phyloP scores from a whole-genome alignment of 2,329 filamentous ascomycete genomes.

The Volutella citrinella region DNA sequence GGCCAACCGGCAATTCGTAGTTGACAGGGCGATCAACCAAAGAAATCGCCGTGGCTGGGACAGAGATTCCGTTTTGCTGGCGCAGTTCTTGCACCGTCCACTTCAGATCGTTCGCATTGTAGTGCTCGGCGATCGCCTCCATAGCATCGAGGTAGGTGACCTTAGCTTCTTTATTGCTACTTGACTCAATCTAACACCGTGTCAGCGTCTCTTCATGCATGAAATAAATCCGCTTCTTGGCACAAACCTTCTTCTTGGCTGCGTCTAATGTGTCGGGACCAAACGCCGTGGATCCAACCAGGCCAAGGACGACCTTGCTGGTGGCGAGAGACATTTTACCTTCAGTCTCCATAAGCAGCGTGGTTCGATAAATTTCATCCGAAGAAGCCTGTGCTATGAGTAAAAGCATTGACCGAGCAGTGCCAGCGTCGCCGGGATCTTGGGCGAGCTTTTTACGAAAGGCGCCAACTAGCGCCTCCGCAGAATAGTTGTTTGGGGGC shows the following conservation, averaged over 20 bases:
- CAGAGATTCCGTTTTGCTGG: slow-evolving; percentile 21
- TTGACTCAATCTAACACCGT: slow-evolving; percentile 22
- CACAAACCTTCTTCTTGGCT: slow-evolving; percentile 27
- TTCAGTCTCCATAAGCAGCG: slow-evolving; percentile 32
- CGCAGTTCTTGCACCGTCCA: slow-evolving; percentile 24
- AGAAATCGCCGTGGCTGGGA: slow-evolving; percentile 4
- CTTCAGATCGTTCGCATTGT: slow-evolving; percentile 25
- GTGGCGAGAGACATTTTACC: slow-evolving; percentile 35
- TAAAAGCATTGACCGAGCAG: slow-evolving; percentile 32
- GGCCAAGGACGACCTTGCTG: slow-evolving; percentile 29
- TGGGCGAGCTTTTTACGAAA: slow-evolving; percentile 32
- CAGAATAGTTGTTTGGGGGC: slow-evolving; percentile 34
- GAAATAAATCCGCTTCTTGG: neutral
- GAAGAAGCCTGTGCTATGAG: slow-evolving; percentile 32
- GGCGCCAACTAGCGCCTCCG: slow-evolving; percentile 32
- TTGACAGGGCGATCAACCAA: slow-evolving; percentile 21
- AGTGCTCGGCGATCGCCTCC: slow-evolving; percentile 33
- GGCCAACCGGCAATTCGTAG: slow-evolving; percentile 71
- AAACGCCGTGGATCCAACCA: slow-evolving; percentile 19
- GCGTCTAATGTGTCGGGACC: slow-evolving; percentile 23
- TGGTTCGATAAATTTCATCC: slow-evolving; percentile 32
- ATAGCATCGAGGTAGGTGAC: slow-evolving; percentile 33
- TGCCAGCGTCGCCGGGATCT: slow-evolving; percentile 29
- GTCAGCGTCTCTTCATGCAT: slow-evolving; percentile 1
- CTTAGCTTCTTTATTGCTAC: slow-evolving; percentile 27